Conservation (phyloP, 306 rosid genomes). For the Trichosanthes truncata region DNA sequence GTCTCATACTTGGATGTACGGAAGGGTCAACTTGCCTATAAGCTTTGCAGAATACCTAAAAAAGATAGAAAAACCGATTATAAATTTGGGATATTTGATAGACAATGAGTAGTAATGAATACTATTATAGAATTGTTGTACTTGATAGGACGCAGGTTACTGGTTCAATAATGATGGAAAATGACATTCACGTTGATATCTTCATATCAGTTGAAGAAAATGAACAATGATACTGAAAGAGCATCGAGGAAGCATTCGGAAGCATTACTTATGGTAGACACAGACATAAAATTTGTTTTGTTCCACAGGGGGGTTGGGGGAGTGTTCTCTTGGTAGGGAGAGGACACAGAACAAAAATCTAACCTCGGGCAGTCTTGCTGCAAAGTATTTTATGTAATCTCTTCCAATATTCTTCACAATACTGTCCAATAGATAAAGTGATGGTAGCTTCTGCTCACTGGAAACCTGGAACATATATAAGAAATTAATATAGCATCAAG, state of each 20-base stretch:
- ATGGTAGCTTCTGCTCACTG: constrained; percentile 83
- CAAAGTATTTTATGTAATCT: constrained; percentile 82
- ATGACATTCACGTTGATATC: constrained; percentile 1
- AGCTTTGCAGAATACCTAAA: constrained; percentile 87
- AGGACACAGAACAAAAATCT: constrained; percentile 26
- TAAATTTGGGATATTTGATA: not conserved
- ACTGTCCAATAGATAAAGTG: constrained; percentile 93
- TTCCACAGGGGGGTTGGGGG: not conserved
- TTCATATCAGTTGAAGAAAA: not conserved
- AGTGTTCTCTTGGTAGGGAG: not conserved
- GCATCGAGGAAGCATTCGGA: not conserved
- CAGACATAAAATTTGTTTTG: not conserved
- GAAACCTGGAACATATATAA: constrained; percentile 59
- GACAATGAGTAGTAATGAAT: not conserved
- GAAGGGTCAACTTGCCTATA: constrained; percentile 69
- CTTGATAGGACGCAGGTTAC: constrained; percentile 10
- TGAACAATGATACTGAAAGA: not conserved
- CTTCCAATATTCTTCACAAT: constrained; percentile 93
- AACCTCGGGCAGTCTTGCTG: constrained; percentile 82
- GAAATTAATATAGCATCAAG: not conserved
- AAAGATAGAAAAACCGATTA: not conserved
- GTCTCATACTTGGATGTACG: constrained; percentile 68
- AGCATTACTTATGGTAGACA: not conserved
- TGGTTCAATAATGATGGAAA: constrained; percentile 11
- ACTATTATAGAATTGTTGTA: constrained; percentile 8